Conservation (phyloP, 1,284 basidiomycete species). For the Veloboletus limbatus region DNA sequence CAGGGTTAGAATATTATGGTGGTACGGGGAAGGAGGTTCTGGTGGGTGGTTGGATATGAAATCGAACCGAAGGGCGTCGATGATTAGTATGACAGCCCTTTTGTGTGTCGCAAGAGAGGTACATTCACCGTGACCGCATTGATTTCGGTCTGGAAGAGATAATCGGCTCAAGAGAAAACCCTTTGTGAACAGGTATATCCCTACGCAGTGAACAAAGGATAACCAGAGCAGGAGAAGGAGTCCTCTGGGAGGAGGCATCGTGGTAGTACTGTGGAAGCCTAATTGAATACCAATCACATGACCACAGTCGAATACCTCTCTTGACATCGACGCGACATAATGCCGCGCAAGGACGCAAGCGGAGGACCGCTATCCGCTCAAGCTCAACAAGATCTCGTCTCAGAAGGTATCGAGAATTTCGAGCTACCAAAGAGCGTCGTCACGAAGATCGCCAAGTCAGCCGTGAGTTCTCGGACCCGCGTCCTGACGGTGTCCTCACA, state of each 20-base stretch:
- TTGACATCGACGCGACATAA: constrained; percentile 21
- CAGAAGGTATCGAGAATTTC: constrained; percentile 81
- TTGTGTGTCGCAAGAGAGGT: constrained; percentile 63
- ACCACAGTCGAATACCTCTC: too few species aligned
- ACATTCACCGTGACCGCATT: constrained; percentile 46
- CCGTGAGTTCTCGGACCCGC: constrained; percentile 40
- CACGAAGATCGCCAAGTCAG: constrained; percentile 80
- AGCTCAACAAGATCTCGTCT: constrained; percentile 70
- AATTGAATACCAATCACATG: too few species aligned
- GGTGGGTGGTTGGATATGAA: constrained; percentile 79
- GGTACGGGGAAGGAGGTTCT: constrained; percentile 59
- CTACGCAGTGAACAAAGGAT: constrained; percentile 56
- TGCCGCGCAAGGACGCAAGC: constrained; percentile 62
- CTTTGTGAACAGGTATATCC: constrained; percentile 78
- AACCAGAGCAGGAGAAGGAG: constrained; percentile 53
- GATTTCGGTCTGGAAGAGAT: constrained; percentile 62
- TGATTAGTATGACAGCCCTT: constrained; percentile 81
- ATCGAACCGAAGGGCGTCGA: constrained; percentile 94
- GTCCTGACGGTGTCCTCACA: background rate
- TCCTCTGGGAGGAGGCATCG: too few species aligned
- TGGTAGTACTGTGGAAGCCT: too few species aligned
- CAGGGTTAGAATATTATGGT: constrained; percentile 82
- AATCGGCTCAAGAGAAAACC: constrained; percentile 88
- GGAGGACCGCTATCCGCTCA: constrained; percentile 58
- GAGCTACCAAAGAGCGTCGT: constrained; percentile 82